Conservation (phyloP, 2,329 filamentous ascomycete species). For the Stachybotrys elegans region DNA sequence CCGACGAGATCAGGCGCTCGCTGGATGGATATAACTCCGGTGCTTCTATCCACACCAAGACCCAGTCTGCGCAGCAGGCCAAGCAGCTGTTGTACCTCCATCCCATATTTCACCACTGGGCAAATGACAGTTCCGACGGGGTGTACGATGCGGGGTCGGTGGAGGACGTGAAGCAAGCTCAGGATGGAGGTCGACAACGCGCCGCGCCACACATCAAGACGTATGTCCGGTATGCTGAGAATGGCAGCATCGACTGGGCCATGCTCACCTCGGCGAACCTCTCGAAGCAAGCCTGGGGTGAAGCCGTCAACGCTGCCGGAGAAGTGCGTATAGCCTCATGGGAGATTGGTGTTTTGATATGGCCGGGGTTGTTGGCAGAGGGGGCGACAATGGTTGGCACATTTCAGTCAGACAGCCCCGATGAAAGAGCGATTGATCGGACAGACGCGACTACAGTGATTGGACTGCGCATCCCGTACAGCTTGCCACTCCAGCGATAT, state of each 20-base stretch:
- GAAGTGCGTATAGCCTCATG: conserved; percentile 72
- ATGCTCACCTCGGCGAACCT: conserved; percentile 87
- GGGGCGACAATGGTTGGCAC: conserved; percentile 59
- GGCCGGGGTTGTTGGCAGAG: conserved; percentile 58
- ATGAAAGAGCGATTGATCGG: conserved; percentile 14
- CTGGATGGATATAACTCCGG: conserved; percentile 76
- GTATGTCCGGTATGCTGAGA: conserved; percentile 62
- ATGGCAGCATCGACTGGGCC: conserved; percentile 68
- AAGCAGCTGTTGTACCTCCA: conserved; percentile 71
- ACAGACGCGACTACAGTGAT: conserved; percentile 37
- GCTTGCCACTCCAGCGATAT: conserved; percentile 68
- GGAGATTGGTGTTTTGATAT: conserved; percentile 79
- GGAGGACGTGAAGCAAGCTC: conserved; percentile 17
- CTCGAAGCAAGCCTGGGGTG: conserved; percentile 86
- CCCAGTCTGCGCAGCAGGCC: conserved; percentile 61
- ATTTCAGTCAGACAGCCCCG: conserved; percentile 58
- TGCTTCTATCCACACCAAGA: conserved; percentile 76
- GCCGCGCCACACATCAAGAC: conserved; percentile 90
- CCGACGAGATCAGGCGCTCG: conserved; percentile 70
- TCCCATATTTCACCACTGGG: conserved; percentile 72
- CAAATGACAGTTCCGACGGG: conserved; percentile 51
- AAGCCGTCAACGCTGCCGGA: conserved; percentile 47
- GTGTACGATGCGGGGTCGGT: too few relatives aligned
- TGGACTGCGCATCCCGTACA: conserved; percentile 78
- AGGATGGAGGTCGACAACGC: conserved; percentile 55